These are phyloP conservation scores for Trichoderma sp. DNA, from an alignment of 2,329 filamentous ascomycete species.

Conservation along the genomic window DNA sequence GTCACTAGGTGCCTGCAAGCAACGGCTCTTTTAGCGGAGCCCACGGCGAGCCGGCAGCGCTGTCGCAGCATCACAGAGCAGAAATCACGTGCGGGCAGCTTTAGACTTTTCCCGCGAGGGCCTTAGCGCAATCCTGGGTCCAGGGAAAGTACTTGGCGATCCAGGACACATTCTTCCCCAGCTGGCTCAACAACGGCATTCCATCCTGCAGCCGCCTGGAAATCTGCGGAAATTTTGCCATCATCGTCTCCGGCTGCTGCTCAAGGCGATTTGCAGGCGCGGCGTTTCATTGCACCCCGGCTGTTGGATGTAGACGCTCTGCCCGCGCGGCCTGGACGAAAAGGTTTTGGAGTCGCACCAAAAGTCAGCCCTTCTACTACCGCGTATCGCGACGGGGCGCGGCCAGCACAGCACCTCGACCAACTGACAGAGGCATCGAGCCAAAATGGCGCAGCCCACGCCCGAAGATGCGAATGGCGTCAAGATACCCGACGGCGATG, in stretches of 20 bases:
- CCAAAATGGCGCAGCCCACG: constrained; percentile 47
- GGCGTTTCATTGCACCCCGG: constrained; percentile 35
- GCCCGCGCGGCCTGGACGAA: constrained; percentile 41
- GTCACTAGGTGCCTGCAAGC: background rate
- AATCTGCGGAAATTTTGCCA: constrained; percentile 30
- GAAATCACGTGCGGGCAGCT: constrained; percentile 38
- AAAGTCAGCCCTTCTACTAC: constrained; percentile 37
- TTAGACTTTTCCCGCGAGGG: constrained; percentile 36
- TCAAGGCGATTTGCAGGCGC: constrained; percentile 30
- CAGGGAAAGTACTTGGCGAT: constrained; percentile 34
- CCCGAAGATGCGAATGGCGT: constrained; percentile 46
- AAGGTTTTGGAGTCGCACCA: constrained; percentile 46
- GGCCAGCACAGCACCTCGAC: constrained; percentile 35
- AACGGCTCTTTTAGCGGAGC: background rate
- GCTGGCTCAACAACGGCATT: constrained; percentile 36
- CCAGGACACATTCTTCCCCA: constrained; percentile 45
- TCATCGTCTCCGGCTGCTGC: constrained; percentile 18
- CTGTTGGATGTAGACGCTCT: constrained; percentile 38
- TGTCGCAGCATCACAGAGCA: background rate
- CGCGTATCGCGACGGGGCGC: constrained; percentile 47
- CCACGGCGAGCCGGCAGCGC: background rate
- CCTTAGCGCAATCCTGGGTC: constrained; percentile 34
- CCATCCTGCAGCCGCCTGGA: constrained; percentile 32
- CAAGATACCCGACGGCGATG: constrained; percentile 36
- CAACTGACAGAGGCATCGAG: constrained; percentile 31